Conservation (phyloP, 371 early-diverging fungal species). For the Batkoa obscura region DNA sequence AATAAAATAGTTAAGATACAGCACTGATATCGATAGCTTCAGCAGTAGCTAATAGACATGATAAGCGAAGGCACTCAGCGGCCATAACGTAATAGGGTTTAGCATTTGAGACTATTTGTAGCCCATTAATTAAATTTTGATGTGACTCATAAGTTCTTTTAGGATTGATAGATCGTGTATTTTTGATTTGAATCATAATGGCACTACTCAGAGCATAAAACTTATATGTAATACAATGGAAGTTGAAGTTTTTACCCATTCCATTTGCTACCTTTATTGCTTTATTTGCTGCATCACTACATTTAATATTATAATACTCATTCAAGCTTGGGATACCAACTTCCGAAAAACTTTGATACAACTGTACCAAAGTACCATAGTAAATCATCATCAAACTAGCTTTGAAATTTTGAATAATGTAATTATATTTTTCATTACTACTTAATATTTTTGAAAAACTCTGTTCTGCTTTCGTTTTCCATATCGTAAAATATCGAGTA, state of each 20-base stretch:
- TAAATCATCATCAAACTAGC: background rate
- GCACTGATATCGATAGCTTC: background rate
- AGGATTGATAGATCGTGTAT: constrained; percentile 7
- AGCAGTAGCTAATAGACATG: background rate
- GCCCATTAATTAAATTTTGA: too few species aligned
- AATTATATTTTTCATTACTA: background rate
- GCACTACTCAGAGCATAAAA: background rate
- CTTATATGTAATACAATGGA: background rate
- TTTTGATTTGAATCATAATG: background rate
- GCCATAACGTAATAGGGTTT: constrained; percentile 1
- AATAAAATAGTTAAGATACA: too few species aligned
- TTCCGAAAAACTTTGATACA: background rate
- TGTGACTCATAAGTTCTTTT: too few species aligned
- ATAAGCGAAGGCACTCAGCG: background rate
- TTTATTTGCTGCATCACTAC: background rate
- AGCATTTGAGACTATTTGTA: background rate
- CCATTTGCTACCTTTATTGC: background rate
- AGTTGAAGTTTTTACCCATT: background rate
- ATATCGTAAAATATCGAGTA: background rate
- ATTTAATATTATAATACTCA: background rate
- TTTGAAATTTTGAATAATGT: background rate
- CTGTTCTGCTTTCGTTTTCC: background rate
- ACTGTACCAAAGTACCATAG: background rate
- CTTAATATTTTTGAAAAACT: background rate
- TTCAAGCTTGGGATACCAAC: background rate